A percentile compares a stretch with the other conserved stretches of the same genome.
Evolutionary conservation across 2,329 filamentous ascomycete genomes (phyloP).

Genomic region (Diaporthe ilicicola): DNA sequence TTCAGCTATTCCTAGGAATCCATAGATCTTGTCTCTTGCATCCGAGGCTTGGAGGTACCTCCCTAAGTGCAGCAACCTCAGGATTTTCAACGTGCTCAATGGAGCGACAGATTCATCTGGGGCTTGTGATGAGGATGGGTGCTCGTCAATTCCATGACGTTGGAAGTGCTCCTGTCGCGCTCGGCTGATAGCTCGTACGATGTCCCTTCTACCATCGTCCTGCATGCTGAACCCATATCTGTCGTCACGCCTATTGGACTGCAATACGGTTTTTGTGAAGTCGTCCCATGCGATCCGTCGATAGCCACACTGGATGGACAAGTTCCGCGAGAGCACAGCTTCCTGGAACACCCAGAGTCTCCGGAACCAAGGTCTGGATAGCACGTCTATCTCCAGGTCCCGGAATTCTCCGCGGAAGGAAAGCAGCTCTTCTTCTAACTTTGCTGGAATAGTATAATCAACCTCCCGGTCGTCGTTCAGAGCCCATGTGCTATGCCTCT

Average conservation of each 20-base stretch:
- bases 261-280: not conserved
- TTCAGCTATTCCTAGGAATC: not conserved
- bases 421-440: not conserved
- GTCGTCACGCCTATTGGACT: not conserved
- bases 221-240: not conserved
- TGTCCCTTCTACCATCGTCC: not conserved
- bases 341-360: conserved; percentile 10
- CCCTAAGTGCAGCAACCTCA: not conserved
- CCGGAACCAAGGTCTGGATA: conserved; percentile 2
- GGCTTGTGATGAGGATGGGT: too few species aligned
- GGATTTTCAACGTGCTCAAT: not conserved
- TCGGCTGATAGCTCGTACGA: not conserved
- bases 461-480: not conserved
- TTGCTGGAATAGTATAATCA: not conserved
- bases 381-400: conserved; percentile 3
- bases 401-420: not conserved
- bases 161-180: not conserved
- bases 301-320: conserved; percentile 8
- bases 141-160: rapidly evolving
- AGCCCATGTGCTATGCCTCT: conserved; percentile 18
- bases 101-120: too few species aligned
- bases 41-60: not conserved
- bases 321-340: not conserved
- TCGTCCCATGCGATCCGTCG: conserved; percentile 22
- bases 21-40: conserved; percentile 22